Base-by-base conservation (phyloP, 1,284 basidiomycete species). In the Psilocybe mexicana region DNA sequence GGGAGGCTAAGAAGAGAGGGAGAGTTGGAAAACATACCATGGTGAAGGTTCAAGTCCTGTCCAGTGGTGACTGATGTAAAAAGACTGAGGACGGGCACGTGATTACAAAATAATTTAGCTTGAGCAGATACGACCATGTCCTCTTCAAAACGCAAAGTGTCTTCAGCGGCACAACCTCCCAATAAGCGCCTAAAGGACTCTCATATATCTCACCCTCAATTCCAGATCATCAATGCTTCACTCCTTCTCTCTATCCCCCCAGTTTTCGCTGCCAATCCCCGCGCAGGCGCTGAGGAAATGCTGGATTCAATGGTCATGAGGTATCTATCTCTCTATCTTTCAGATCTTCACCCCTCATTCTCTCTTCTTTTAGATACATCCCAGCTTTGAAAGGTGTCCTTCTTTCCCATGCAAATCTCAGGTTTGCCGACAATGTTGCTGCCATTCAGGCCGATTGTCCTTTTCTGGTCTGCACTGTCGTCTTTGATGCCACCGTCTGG, bases 241-340 rank as follows among this genome's bases (percentile, higher is more conserved):
- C 80, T 95, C 64, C 76, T 82, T 23, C 75, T 96, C 38, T 88
- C 92, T n/a, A 81, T 97, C 23, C 84, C 94, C 24, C 94, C 94
- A 1, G 80, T 90, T 55, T 96, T 93, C 72, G 82, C 90, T 7
- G 82, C 75, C 50, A 84, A 90, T 73, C 84, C 87, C 46, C 76
- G 81, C 28, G 77, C 74, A 44, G 95, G 95, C 8, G 92, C 87
- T 11, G 83, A 88, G 66, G 94, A 98, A 74, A 87, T 94, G 81
- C 76, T 98, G 28, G 93, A 97, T 71, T 92, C 90, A 8, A 90
- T 96, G 88, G 77, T 96, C 25, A 96, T 97, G 94, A 85, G 92
- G 94, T 94, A 69, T 70, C 36, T 26, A 14, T 45, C 47, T 40
- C 33, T 43, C 23, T 18, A 18, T 18, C 23, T 33, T 24, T 57